phyloP scores from a whole-genome alignment of 2,329 filamentous ascomycete genomes.

The Calonectria pseudoreteaudii region DNA sequence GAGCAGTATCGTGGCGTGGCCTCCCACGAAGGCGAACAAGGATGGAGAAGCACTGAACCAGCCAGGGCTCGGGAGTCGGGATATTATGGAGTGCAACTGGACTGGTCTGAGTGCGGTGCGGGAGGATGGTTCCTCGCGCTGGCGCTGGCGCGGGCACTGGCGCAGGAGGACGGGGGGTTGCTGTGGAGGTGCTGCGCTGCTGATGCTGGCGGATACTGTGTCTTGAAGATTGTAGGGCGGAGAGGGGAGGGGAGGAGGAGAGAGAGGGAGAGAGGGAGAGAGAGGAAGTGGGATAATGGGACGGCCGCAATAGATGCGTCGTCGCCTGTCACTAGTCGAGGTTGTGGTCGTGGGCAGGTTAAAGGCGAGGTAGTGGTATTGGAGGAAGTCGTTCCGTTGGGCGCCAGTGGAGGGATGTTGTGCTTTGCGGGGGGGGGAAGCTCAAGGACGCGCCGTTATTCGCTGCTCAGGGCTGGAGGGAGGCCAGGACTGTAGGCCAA shows the following conservation, averaged over 20 bases:
- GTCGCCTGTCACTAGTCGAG: slow-evolving; percentile 36
- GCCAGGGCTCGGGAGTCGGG: slow-evolving; percentile 42
- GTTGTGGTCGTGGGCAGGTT: slow-evolving; percentile 32
- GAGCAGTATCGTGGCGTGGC: slow-evolving; percentile 32
- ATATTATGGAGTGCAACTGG: slow-evolving; percentile 28
- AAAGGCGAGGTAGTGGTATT: slow-evolving; percentile 12
- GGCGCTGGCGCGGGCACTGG: slow-evolving; percentile 39
- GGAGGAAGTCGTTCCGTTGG: slow-evolving; percentile 32
- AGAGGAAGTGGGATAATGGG: slow-evolving; percentile 14
- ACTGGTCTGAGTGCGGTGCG: slow-evolving; percentile 17
- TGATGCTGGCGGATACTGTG: slow-evolving; percentile 28
- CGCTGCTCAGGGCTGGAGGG: slow-evolving; percentile 35
- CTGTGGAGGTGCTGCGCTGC: slow-evolving; percentile 31
- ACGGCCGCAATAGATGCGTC: slow-evolving; percentile 21
- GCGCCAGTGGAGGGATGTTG: slow-evolving; percentile 40
- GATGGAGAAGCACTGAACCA: slow-evolving; percentile 44
- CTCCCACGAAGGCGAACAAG: slow-evolving; percentile 35
- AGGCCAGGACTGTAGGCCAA: slow-evolving; percentile 17
- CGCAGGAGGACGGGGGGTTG: slow-evolving; percentile 33
- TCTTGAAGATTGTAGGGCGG: slow-evolving; percentile 8
- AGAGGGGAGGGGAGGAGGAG: slow-evolving; percentile 17
- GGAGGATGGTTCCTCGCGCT: slow-evolving; percentile 32
- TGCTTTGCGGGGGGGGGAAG: slow-evolving; percentile 45
- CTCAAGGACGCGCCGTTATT: slow-evolving; percentile 38
- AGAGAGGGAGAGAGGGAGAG: slow-evolving; percentile 12